These are phyloP conservation scores for Aquilaria sinensis DNA, from an alignment of 345 rosid genomes.

Conservation along the genomic window DNA sequence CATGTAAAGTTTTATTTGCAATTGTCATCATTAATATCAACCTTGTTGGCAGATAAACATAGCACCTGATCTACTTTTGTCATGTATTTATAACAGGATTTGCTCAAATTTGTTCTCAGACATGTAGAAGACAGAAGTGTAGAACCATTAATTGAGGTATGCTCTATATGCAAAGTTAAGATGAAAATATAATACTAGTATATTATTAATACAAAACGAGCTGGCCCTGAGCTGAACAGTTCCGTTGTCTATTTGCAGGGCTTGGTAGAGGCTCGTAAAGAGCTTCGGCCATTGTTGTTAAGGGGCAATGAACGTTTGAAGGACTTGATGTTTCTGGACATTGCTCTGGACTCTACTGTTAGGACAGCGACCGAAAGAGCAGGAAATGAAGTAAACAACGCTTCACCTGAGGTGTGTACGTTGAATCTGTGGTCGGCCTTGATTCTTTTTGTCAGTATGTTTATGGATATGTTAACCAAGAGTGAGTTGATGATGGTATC, in stretches of 20 bases:
- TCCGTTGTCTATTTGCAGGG: conserved; percentile 37
- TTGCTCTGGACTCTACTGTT: conserved; percentile 91
- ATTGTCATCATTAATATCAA: conserved; percentile 10
- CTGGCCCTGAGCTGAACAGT: no score
- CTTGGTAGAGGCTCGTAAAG: conserved; percentile 97
- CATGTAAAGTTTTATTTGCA: conserved; percentile 49
- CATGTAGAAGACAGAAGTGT: conserved; percentile 89
- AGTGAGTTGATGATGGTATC: background rate
- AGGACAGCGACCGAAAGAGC: conserved; percentile 97
- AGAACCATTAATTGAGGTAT: conserved; percentile 87
- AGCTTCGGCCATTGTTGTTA: conserved; percentile 63
- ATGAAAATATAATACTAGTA: background rate
- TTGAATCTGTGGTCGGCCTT: no score
- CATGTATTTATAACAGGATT: conserved; percentile 42
- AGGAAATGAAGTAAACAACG: conserved; percentile 67
- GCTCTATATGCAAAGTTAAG: conserved; percentile 1
- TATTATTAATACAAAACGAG: no score
- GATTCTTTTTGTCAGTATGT: background rate
- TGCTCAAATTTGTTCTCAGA: conserved; percentile 73
- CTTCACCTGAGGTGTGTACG: conserved; percentile 73
- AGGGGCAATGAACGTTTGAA: conserved; percentile 77
- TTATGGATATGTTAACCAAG: background rate
- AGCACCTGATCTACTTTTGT: conserved; percentile 3
- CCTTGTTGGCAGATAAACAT: conserved; percentile 4
- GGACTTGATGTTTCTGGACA: conserved; percentile 88